Evolutionary conservation across 2,329 filamentous ascomycete genomes (phyloP), one percentile per base, ranked within the genome.

Genomic region (Kalaharituber pfeilii): DNA sequence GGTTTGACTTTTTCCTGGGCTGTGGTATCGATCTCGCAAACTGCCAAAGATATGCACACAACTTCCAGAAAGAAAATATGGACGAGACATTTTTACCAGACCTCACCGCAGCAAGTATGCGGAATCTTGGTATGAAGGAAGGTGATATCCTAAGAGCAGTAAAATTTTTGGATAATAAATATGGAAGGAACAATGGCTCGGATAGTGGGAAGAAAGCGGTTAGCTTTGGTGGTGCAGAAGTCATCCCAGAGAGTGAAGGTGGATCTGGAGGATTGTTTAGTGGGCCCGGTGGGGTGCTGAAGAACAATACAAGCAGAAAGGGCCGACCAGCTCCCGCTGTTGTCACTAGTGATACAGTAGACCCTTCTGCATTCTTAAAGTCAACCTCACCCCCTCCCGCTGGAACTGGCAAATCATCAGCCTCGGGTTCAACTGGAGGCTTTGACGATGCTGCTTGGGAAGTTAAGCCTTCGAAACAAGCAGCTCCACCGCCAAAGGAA

Each of bases 381-480:
- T 20, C 18, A 24, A 15, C 24, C 24, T 22, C 42, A 5, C 42
- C 42, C 5, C 42, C 42, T 20, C 42, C 42, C 25, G 42, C 42
- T 22, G n/a, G n/a, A n/a, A n/a, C n/a, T n/a, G 15, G 11, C 42
- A 7, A 47, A 25, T 13, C 42, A 13, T 13, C 11, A 9, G 39
- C 39, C n/a, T 15, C 5, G 13, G 42, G 24, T 3, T 67, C 70
- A 33, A 64, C 69, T 42, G 71, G 73, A 56, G 86, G 86, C 2
- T 96, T 96, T 65, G 91, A 98, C 51, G 91, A 96, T 65, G 86
- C 96, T 71, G 91, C 91, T 7, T 98, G 91, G 91, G 86, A 93
- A 64, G 82, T 94, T 50, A 95, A 95, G 70, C 85, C 86, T 18
- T 77, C 82, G 13, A 82, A 80, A 65, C 76, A 80, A 53, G 62